These are phyloP conservation scores for Hanseniaspora vineae DNA, from an alignment of 805 yeast genomes.

Conservation along the genomic window DNA sequence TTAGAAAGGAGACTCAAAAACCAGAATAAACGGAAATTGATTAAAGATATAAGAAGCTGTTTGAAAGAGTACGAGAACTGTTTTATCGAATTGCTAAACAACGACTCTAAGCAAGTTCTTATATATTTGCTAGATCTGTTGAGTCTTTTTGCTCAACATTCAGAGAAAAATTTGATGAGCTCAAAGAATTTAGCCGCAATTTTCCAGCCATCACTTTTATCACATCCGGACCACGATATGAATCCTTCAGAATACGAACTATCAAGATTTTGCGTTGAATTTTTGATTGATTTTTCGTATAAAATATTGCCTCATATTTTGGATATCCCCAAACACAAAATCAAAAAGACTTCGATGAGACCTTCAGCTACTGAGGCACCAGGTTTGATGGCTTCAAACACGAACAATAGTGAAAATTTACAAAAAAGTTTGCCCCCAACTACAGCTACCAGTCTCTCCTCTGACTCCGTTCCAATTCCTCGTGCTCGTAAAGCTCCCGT, in stretches of 20 bases:
- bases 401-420: no score
- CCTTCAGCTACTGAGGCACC: not conserved
- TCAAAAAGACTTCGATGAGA: not conserved
- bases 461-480: not conserved
- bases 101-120: slow-evolving; percentile 61
- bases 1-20: slow-evolving; percentile 26
- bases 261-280: slow-evolving; percentile 77
- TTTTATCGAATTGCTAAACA: slow-evolving; percentile 56
- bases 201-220: slow-evolving; percentile 90
- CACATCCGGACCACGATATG: slow-evolving; percentile 89
- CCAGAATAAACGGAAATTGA: slow-evolving; percentile 42
- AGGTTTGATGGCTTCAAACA: no score
- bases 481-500: no score
- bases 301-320: slow-evolving; percentile 51
- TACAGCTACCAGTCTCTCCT: not conserved
- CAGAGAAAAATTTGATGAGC: slow-evolving; percentile 77
- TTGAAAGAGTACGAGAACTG: slow-evolving; percentile 57
- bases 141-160: slow-evolving; percentile 69
- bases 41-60: slow-evolving; percentile 54
- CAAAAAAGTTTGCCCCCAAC: slow-evolving; percentile 1
- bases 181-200: slow-evolving; percentile 89
- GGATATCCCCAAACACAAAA: slow-evolving; percentile 10
- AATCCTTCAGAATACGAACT: slow-evolving; percentile 83
- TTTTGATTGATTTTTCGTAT: slow-evolving; percentile 75
- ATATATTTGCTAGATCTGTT: slow-evolving; percentile 79